Conservation (phyloP, 495 filamentous ascomycete species). For the Lophium mytilinum region DNA sequence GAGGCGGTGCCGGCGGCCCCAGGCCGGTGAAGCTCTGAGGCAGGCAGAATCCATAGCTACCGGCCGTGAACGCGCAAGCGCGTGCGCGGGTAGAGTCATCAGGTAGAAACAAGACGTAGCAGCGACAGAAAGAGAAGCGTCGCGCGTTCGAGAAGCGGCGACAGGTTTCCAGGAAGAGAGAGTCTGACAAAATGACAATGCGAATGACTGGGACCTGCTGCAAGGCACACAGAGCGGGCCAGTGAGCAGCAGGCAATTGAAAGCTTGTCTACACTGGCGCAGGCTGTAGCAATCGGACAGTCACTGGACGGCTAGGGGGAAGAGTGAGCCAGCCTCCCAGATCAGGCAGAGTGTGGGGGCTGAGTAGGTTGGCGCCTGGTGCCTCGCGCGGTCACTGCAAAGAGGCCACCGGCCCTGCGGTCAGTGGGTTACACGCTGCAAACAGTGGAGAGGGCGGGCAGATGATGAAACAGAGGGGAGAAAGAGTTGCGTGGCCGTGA, state of each 20-base stretch:
- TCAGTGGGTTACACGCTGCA: neutral
- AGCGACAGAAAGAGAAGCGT: conserved; percentile 3
- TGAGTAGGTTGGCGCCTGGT: conserved; percentile 18
- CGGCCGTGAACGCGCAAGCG: conserved; percentile 10
- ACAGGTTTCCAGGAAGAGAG: neutral
- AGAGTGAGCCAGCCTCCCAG: neutral
- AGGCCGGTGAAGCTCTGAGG: conserved; percentile 12
- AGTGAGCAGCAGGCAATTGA: neutral
- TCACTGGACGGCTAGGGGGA: neutral
- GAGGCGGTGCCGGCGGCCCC: conserved; percentile 7
- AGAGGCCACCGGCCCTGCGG: neutral
- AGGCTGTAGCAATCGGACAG: conserved; percentile 17
- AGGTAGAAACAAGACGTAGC: neutral
- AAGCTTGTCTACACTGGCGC: neutral
- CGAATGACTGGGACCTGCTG: conserved; percentile 9
- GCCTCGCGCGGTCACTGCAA: neutral
- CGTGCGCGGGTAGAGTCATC: conserved; percentile 14
- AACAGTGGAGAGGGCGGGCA: too few species aligned
- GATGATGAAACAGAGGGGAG: too few species aligned
- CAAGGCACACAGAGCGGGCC: conserved; percentile 23
- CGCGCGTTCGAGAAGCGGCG: conserved; percentile 1
- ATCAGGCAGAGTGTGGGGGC: conserved; percentile 15
- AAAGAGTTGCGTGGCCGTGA: too few species aligned
- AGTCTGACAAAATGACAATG: conserved; percentile 2
- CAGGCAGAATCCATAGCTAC: conserved; percentile 13